Base-by-base conservation (phyloP, 345 rosid genomes). In the Linum usitatissimum region DNA sequence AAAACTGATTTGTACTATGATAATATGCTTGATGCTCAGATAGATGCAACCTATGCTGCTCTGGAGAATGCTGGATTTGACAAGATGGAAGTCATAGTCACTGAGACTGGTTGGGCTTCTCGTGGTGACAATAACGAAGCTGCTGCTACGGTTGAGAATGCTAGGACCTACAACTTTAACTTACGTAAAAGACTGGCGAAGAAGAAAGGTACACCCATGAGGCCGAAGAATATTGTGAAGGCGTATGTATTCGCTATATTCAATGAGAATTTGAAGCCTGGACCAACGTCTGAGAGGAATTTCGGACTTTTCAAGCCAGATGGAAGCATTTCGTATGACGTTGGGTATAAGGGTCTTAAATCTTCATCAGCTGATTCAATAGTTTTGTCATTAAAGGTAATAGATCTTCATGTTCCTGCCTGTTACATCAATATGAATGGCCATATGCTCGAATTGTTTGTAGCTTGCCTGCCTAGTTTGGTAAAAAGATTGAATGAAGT, bases 21-120 rank as follows among this genome's bases (percentile, higher is more conserved):
- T 73, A 94, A 94, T 78, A 81, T 94, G 95, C 96, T 94, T 63
- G 99, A 94, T 79, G 99, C 99, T 63, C 96, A 87, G 79, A 85
- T 93, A 30, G 99, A 93, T 78, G 99, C 97, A 0, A 80, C 99
- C 28, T 93, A 93, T 75, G 83, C 84, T 75, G 99, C 99, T 30
- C 59, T 93, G 55, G 79, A 83, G 64, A 81, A 85, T 70, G 92
- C 96, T 59, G 99, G 97, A 31, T 84, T 74, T 65, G 70, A 66
- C 58, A 82, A 83, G 80, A 90, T 88, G 96, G 96, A 90, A 77
- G 90, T 94, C 59, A 80, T 94, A 34, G 77, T 93, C 58, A 87
- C 97, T 0, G 97, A 93, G 73, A 93, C 97, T 9, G 99, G 99
- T 12, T 90, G 99, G 99, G 99, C 96, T 60, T 93, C 97, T 3